Percentiles rank a stretch among this genome's conserved stretches.
phyloP scores from a whole-genome alignment of 225 moss, liverwort and hornwort species.

The Antitrichia curtipendula region DNA sequence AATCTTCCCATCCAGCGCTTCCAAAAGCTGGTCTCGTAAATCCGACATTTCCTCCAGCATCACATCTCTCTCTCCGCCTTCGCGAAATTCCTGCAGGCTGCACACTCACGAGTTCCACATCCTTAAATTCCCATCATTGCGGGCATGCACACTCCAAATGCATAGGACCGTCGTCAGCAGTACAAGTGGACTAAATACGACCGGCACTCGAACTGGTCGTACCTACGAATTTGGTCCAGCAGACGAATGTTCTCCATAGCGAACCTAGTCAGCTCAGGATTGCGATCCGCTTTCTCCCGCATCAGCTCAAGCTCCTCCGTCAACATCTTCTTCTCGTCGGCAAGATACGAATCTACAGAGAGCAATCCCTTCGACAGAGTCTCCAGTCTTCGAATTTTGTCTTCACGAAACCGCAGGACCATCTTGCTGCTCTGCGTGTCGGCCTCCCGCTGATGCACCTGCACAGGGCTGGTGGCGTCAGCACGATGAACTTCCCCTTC shows the following conservation, averaged over 20 bases:
- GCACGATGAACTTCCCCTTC: neutral
- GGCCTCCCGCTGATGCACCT: slow-evolving; percentile 91
- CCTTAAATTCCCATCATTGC: neutral
- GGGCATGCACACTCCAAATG: neutral
- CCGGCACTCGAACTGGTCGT: neutral
- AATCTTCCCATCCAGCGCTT: slow-evolving; percentile 64
- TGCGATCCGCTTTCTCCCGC: slow-evolving; percentile 67
- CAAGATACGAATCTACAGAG: slow-evolving; percentile 43
- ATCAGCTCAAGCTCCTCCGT: slow-evolving; percentile 66
- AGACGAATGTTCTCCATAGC: slow-evolving; percentile 95
- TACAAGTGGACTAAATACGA: neutral
- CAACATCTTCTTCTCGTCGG: slow-evolving; percentile 54
- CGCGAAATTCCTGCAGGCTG: slow-evolving; percentile 81
- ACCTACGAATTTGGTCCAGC: slow-evolving; percentile 83
- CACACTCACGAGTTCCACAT: neutral
- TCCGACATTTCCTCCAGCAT: slow-evolving; percentile 59
- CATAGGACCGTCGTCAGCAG: neutral
- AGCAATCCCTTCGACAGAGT: slow-evolving; percentile 54
- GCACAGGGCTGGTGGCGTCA: neutral
- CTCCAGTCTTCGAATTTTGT: slow-evolving; percentile 84
- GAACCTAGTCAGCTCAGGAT: slow-evolving; percentile 89
- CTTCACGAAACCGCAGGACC: slow-evolving; percentile 84
- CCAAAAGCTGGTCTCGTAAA: slow-evolving; percentile 73
- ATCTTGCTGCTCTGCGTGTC: slow-evolving; percentile 92
- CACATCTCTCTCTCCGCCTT: slow-evolving; percentile 55